Base-by-base conservation (phyloP, 495 filamentous ascomycete genomes). In the Thermothielavioides terrestris region DNA sequence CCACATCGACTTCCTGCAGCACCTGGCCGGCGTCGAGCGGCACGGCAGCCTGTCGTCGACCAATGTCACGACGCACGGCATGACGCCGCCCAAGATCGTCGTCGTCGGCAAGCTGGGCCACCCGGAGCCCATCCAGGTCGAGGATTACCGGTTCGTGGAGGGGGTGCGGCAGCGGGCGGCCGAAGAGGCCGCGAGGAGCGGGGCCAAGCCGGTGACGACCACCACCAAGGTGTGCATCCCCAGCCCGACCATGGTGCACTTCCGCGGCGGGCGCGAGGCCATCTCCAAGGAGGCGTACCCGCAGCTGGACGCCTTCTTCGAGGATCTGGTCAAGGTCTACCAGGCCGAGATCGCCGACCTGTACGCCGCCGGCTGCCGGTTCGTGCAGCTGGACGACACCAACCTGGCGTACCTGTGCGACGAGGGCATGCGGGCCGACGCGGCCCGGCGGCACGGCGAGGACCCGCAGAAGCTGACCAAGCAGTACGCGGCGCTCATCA, bases 321-420 rank as follows among this genome's bases (percentile, higher is more conserved):
- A 68, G 17, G 80, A 81, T 53, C 70, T 84, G 12, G 79, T 77
- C 23, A 66, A 69, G 55, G 80, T 74, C 36, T 84, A 81, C 56
- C 77, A 77, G 61, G 71, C 68, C 23, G 80, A 83, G 65, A 61
- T 83, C 30, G 68, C 73, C 45, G 77, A 78, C 32, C 63, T 84
- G 36, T 83, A 84, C 59, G 68, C 70, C 37, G 79, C 79, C 4
- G 81, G 81, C 6, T 68, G 80, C 57, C 68, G 81, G 37, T 82
- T 83, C 47, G 78, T 81, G 27, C 81, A 84, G 69, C 71, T 82
- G 32, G 80, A 84, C 51, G 80, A 83, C 56, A 82, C 80, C 20
- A 79, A 81, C 54, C 69, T 85, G 31, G 80, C 81, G 4, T 75
- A 83, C 61, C 79, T 85, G 55, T 84, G 81, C 69, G 82, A 82